These are phyloP conservation scores for Aspergillus spinulosporus DNA, from an alignment of 2,329 filamentous ascomycete species.

Conservation along the genomic window DNA sequence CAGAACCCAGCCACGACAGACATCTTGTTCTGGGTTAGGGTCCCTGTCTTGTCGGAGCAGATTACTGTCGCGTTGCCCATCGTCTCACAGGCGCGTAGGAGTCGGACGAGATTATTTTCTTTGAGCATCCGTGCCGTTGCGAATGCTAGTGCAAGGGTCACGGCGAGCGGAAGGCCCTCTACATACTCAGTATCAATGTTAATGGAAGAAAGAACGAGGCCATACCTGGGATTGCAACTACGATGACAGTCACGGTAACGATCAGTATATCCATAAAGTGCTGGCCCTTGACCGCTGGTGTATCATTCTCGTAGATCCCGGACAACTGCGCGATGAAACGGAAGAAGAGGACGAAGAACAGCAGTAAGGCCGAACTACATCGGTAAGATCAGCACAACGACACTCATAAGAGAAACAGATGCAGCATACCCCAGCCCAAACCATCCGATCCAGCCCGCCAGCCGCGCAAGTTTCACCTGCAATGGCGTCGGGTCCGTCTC, in stretches of 20 bases:
- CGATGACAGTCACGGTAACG: conserved; percentile 77
- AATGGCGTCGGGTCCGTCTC: conserved; percentile 71
- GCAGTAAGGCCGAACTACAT: conserved; percentile 63
- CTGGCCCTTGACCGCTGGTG: conserved; percentile 73
- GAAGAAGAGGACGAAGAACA: conserved; percentile 85
- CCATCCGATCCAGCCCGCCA: conserved; percentile 77
- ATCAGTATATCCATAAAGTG: conserved; percentile 75
- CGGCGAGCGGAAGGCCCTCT: conserved; percentile 73
- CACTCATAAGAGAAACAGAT: too few relatives aligned
- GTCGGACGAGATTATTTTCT: conserved; percentile 74
- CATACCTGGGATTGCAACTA: conserved; percentile 68
- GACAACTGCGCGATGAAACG: conserved; percentile 73
- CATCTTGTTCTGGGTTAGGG: conserved; percentile 73
- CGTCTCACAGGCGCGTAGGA: conserved; percentile 75
- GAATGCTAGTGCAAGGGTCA: conserved; percentile 73
- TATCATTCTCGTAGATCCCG: conserved; percentile 44
- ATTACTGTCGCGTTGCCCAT: conserved; percentile 80
- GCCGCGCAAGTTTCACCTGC: conserved; percentile 66
- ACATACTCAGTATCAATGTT: conserved; percentile 2
- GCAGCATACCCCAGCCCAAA: conserved; percentile 63
- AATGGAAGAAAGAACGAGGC: background rate
- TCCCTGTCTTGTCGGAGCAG: conserved; percentile 78
- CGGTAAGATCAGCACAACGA: conserved; percentile 18
- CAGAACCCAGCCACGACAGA: conserved; percentile 72
- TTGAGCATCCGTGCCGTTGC: conserved; percentile 75